Conservation (phyloP, 2,329 filamentous ascomycete species). For the Epichloe baconii region DNA sequence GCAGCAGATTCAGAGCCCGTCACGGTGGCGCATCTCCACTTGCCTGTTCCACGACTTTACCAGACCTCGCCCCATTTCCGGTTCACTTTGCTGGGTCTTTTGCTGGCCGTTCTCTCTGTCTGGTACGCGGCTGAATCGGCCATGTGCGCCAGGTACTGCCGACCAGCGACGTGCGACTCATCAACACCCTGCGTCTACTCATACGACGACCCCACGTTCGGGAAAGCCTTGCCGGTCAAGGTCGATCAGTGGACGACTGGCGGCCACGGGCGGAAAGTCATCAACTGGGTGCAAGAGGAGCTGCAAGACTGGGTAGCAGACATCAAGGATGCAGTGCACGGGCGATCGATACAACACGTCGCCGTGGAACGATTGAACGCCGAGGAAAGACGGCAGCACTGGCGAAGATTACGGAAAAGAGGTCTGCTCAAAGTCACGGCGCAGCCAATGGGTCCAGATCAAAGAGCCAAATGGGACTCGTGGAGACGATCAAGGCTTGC, state of each 20-base stretch:
- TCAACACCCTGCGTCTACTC: constrained; percentile 38
- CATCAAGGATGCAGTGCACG: constrained; percentile 29
- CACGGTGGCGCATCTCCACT: constrained; percentile 23
- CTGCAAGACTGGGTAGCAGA: constrained; percentile 35
- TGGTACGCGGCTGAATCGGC: constrained; percentile 43
- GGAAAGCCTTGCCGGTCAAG: constrained; percentile 47
- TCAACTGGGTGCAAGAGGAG: constrained; percentile 27
- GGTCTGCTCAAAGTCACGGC: constrained; percentile 25
- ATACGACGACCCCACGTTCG: constrained; percentile 45
- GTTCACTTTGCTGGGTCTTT: constrained; percentile 34
- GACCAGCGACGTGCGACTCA: constrained; percentile 34
- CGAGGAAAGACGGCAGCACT: constrained; percentile 33
- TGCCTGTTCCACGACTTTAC: constrained; percentile 36
- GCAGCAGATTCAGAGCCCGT: constrained; percentile 4
- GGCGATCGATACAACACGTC: constrained; percentile 30
- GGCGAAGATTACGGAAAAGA: constrained; percentile 36
- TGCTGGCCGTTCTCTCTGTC: constrained; percentile 28
- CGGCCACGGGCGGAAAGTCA: constrained; percentile 31
- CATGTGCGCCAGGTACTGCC: constrained; percentile 42
- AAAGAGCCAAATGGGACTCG: constrained; percentile 28
- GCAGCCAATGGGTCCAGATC: constrained; percentile 23
- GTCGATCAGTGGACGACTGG: constrained; percentile 47
- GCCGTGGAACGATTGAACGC: constrained; percentile 31
- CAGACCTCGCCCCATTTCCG: constrained; percentile 28
- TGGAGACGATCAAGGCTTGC: constrained; percentile 30